Conservation (phyloP, 2,329 filamentous ascomycete genomes). For the Aotearoamyces nothofagi region DNA sequence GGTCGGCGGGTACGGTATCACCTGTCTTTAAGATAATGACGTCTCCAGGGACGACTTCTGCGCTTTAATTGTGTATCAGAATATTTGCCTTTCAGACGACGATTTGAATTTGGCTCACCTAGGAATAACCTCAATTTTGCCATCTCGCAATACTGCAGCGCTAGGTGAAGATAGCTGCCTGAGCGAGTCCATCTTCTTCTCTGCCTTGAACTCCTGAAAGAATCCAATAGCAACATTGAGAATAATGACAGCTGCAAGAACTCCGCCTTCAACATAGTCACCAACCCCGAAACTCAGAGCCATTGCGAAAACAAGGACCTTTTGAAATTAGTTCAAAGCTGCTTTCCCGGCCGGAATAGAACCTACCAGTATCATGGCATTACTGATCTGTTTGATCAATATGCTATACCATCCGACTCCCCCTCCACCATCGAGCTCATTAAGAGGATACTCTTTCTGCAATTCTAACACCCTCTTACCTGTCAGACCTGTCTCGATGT, state of each 20-base stretch:
- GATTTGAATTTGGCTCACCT: no score
- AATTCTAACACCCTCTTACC: conserved; percentile 41
- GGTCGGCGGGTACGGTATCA: conserved; percentile 89
- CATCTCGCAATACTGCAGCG: conserved; percentile 39
- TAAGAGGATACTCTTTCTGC: conserved; percentile 44
- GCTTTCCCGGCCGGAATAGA: no score
- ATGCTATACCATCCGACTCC: conserved; percentile 59
- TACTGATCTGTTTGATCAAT: conserved; percentile 55
- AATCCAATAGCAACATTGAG: conserved; percentile 43
- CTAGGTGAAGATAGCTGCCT: conserved; percentile 38
- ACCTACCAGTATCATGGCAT: conserved; percentile 61
- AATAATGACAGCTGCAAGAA: conserved; percentile 41
- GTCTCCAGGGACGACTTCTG: conserved; percentile 65
- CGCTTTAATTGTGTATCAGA: no score
- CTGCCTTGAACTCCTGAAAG: conserved; percentile 42
- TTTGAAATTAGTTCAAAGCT: no score
- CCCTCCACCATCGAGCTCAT: conserved; percentile 55
- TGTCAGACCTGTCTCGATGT: conserved; percentile 52
- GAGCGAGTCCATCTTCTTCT: conserved; percentile 42
- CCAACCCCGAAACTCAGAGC: conserved; percentile 30
- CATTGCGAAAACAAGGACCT: conserved; percentile 22
- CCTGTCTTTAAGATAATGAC: conserved; percentile 84
- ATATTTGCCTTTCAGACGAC: no score
- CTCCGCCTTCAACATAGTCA: conserved; percentile 41
- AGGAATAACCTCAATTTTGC: conserved; percentile 25